Conservation (phyloP, 2,329 filamentous ascomycete species). For the Fusarium hostae region DNA sequence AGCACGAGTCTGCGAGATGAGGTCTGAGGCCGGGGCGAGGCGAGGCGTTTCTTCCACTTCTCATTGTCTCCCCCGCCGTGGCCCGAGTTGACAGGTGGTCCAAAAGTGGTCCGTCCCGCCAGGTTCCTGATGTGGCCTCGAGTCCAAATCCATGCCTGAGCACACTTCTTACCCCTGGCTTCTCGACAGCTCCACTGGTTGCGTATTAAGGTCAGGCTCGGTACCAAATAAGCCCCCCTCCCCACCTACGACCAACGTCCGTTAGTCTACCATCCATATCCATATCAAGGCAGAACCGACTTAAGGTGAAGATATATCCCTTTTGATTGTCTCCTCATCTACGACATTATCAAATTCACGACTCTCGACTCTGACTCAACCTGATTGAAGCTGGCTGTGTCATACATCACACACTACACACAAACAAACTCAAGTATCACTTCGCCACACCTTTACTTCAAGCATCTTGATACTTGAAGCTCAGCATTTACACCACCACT, state of each 20-base stretch:
- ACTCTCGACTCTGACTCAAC: slow-evolving; percentile 3
- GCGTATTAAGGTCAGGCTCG: slow-evolving; percentile 44
- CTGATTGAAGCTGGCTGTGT: slow-evolving; percentile 22
- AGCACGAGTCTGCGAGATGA: slow-evolving; percentile 15
- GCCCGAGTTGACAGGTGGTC: slow-evolving; percentile 46
- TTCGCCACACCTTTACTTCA: slow-evolving; percentile 4
- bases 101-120: slow-evolving; percentile 40
- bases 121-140: slow-evolving; percentile 41
- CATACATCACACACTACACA: slow-evolving; percentile 15
- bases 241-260: slow-evolving; percentile 38
- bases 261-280: slow-evolving; percentile 38
- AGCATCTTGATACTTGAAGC: slow-evolving; percentile 6
- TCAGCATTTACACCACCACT: slow-evolving; percentile 18
- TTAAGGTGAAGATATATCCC: slow-evolving; percentile 39
- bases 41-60: slow-evolving; percentile 40
- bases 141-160: slow-evolving; percentile 25
- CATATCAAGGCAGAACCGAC: slow-evolving; percentile 41
- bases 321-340: slow-evolving; percentile 25
- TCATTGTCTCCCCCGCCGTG: slow-evolving; percentile 36
- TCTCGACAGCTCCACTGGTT: slow-evolving; percentile 40
- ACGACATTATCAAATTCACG: neutral
- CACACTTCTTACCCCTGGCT: slow-evolving; percentile 36
- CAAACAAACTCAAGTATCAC: slow-evolving; percentile 10
- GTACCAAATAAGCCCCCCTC: slow-evolving; percentile 45
- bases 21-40: slow-evolving; percentile 39